These are phyloP conservation scores for Hanseniaspora jakobsenii DNA, from an alignment of 805 yeast species.

Conservation along the genomic window DNA sequence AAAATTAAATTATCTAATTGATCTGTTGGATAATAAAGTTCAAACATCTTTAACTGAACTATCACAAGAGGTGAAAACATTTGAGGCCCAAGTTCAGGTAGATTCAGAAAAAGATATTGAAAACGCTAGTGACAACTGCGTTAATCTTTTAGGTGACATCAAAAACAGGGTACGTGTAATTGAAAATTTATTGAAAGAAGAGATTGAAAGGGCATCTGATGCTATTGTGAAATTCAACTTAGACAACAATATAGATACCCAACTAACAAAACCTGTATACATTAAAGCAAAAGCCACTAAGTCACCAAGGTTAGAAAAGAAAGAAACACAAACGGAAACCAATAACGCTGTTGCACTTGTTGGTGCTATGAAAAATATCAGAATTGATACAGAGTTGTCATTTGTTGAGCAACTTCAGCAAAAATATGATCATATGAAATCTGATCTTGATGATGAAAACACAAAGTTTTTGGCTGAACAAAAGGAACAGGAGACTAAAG, in stretches of 20 bases:
- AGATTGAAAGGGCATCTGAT: conserved; percentile 25
- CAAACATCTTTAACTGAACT: not conserved
- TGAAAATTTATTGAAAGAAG: not conserved
- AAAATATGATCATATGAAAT: conserved; percentile 37
- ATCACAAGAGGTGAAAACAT: too few species aligned
- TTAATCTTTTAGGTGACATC: not conserved
- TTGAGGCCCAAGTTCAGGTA: too few species aligned
- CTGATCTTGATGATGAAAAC: conserved; percentile 67
- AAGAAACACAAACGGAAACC: not conserved
- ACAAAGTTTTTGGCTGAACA: conserved; percentile 20
- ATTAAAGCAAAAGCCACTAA: not conserved
- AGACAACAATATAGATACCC: not conserved
- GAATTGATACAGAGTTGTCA: conserved; percentile 18
- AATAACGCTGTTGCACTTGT: not conserved
- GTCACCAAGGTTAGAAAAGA: not conserved
- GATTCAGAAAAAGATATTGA: too few species aligned
- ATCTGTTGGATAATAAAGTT: not conserved
- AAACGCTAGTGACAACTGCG: too few species aligned
- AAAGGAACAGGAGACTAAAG: conserved; percentile 34
- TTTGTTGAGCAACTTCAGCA: conserved; percentile 23
- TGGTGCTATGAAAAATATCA: not conserved
- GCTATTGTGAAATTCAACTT: conserved; percentile 14
- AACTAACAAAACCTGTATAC: not conserved
- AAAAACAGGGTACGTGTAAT: not conserved
- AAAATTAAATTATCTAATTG: not conserved